Percentiles rank a stretch among this genome's conserved stretches.
Evolutionary conservation across 2,329 filamentous ascomycete species (phyloP).

Genomic region (Penicillium expansum): DNA sequence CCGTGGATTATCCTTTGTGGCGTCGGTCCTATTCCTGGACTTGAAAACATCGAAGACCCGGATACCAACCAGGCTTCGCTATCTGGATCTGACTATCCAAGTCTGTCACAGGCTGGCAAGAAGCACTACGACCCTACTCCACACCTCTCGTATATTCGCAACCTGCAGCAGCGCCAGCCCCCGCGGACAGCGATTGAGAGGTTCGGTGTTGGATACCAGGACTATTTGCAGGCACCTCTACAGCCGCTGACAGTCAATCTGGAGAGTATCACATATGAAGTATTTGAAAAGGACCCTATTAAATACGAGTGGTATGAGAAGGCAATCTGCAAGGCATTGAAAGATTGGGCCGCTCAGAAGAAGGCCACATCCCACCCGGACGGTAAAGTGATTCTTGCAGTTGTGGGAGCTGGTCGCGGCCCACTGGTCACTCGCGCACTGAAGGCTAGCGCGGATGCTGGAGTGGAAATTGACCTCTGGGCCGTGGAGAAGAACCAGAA

Average conservation of each 20-base stretch:
- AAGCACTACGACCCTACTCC: conserved; percentile 57
- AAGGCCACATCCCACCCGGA: conserved; percentile 72
- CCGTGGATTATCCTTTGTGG: conserved; percentile 62
- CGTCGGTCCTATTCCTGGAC: conserved; percentile 54
- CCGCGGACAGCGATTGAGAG: conserved; percentile 61
- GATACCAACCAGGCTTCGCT: conserved; percentile 18
- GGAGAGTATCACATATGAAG: conserved; percentile 95
- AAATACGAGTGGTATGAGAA: conserved; percentile 96
- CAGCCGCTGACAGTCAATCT: conserved; percentile 95
- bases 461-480: conserved; percentile 79
- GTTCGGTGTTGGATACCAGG: conserved; percentile 74
- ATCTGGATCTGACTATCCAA: conserved; percentile 57
- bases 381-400: conserved; percentile 77
- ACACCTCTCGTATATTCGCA: conserved; percentile 77
- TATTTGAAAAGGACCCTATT: conserved; percentile 96
- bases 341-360: conserved; percentile 69
- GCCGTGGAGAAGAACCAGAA: conserved; percentile 98
- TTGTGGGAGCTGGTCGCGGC: conserved; percentile 89
- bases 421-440: conserved; percentile 86
- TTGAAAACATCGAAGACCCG: conserved; percentile 31
- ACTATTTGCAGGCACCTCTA: conserved; percentile 91
- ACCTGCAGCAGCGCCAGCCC: conserved; percentile 79
- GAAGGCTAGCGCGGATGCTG: conserved; percentile 71
- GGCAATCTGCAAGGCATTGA: conserved; percentile 75
- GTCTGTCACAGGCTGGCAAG: conserved; percentile 62